phyloP scores from a whole-genome alignment of 2,329 filamentous ascomycete genomes.

The Calonectria naviculata region DNA sequence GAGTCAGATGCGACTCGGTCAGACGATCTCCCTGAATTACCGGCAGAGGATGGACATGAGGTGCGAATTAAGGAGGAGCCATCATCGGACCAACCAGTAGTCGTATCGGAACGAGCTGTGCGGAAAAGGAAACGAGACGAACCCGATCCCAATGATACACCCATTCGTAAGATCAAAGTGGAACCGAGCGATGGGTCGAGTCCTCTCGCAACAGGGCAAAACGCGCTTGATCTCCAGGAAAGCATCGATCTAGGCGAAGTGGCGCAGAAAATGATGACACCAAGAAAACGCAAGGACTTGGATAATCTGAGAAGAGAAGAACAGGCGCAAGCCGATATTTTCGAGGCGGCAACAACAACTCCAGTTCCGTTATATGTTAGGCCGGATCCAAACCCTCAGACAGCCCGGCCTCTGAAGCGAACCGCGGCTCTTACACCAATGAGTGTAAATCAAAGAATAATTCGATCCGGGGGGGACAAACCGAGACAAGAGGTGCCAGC shows the following conservation, averaged over 20 bases:
- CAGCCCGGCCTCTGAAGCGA: slow-evolving; percentile 28
- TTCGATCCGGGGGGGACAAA: slow-evolving; percentile 36
- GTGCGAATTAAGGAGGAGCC: slow-evolving; percentile 60
- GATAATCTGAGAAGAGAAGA: slow-evolving; percentile 28
- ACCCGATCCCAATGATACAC: slow-evolving; percentile 32
- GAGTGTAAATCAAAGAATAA: slow-evolving; percentile 46
- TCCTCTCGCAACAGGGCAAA: slow-evolving; percentile 37
- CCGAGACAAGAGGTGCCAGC: not conserved
- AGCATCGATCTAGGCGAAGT: slow-evolving; percentile 67
- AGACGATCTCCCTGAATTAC: slow-evolving; percentile 39
- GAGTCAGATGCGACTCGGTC: slow-evolving; percentile 36
- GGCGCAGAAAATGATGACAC: slow-evolving; percentile 46
- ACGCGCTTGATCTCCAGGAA: slow-evolving; percentile 56
- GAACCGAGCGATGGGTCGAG: slow-evolving; percentile 49
- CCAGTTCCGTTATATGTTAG: slow-evolving; percentile 32
- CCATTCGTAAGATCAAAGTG: slow-evolving; percentile 52
- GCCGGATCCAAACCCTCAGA: slow-evolving; percentile 30
- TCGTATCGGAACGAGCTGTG: slow-evolving; percentile 62
- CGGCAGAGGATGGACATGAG: slow-evolving; percentile 13
- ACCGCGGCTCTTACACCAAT: slow-evolving; percentile 50
- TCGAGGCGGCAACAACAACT: slow-evolving; percentile 24
- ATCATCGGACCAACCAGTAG: slow-evolving; percentile 62
- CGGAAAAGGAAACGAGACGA: slow-evolving; percentile 58
- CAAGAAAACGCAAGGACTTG: slow-evolving; percentile 47
- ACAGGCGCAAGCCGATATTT: slow-evolving; percentile 19